phyloP scores from a whole-genome alignment of 306 rosid genomes.

The Cyamopsis tetragonoloba region DNA sequence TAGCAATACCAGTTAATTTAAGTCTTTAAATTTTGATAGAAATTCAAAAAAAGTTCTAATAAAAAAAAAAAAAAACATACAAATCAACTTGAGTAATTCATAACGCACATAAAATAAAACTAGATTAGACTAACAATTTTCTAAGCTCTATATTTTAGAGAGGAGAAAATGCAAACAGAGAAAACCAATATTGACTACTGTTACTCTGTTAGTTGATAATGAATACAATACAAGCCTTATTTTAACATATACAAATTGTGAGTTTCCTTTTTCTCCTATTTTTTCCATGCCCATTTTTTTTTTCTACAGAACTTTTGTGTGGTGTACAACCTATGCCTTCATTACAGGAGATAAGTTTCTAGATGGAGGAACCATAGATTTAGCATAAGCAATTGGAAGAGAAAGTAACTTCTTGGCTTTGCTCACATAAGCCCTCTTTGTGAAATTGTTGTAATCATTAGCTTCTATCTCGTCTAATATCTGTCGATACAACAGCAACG shows the following conservation, averaged over 20 bases:
- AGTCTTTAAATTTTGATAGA: too few species aligned
- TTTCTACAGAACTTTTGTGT: slow-evolving; percentile 12
- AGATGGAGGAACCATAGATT: slow-evolving; percentile 46
- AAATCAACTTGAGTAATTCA: background rate
- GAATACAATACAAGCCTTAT: slow-evolving; percentile 23
- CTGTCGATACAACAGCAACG: slow-evolving; percentile 60
- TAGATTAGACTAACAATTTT: background rate
- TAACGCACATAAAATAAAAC: background rate
- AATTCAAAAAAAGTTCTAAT: too few species aligned
- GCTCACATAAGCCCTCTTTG: slow-evolving; percentile 71
- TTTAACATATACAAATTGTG: slow-evolving; percentile 32
- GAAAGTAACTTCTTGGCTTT: slow-evolving; percentile 65
- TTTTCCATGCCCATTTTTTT: too few species aligned
- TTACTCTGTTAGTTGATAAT: slow-evolving; percentile 19
- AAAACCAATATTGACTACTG: slow-evolving; percentile 23
- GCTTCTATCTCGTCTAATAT: slow-evolving; percentile 85
- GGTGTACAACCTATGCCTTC: slow-evolving; percentile 24
- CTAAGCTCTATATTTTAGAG: background rate
- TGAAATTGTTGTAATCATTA: slow-evolving; percentile 73
- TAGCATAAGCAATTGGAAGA: slow-evolving; percentile 64
- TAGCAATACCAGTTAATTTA: too few species aligned
- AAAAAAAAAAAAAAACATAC: background rate
- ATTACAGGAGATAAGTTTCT: slow-evolving; percentile 26
- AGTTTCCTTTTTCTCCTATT: background rate
- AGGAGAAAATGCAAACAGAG: background rate